phyloP scores from a whole-genome alignment of 129 eudicot species.

The Erigeron canadensis region DNA sequence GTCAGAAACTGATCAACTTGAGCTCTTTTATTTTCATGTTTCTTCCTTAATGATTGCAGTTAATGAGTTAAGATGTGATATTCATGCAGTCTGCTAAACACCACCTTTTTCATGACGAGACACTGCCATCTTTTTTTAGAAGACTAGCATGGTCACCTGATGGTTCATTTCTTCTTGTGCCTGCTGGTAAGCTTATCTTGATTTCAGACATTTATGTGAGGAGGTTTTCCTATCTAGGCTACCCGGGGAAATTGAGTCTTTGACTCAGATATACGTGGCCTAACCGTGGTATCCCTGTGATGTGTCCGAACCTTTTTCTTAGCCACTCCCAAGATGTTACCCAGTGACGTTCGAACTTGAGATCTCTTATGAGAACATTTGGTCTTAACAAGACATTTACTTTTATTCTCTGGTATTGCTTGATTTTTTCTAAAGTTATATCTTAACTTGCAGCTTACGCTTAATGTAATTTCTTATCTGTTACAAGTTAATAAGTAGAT shows the following conservation, averaged over 20 bases:
- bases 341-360: too few species aligned
- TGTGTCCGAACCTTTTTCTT: too few species aligned
- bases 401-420: background rate
- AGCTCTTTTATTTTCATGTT: background rate
- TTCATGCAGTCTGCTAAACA: constrained; percentile 58
- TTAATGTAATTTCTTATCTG: constrained; percentile 1
- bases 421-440: background rate
- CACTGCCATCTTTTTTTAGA: constrained; percentile 95
- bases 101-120: constrained; percentile 96
- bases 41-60: constrained; percentile 16
- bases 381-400: background rate
- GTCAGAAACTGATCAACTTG: constrained; percentile 31
- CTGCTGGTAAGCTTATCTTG: constrained; percentile 67
- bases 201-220: background rate
- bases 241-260: too few species aligned
- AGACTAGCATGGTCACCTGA: constrained; percentile 98
- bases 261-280: too few species aligned
- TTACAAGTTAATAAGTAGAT: background rate
- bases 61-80: constrained; percentile 23
- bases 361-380: background rate
- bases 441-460: background rate
- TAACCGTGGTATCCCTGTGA: too few species aligned
- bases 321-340: too few species aligned
- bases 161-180: constrained; percentile 92
- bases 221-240: too few species aligned